These are phyloP conservation scores for Pseudogymnoascus sp. DNA, from an alignment of 2,329 filamentous ascomycete species.

Conservation along the genomic window DNA sequence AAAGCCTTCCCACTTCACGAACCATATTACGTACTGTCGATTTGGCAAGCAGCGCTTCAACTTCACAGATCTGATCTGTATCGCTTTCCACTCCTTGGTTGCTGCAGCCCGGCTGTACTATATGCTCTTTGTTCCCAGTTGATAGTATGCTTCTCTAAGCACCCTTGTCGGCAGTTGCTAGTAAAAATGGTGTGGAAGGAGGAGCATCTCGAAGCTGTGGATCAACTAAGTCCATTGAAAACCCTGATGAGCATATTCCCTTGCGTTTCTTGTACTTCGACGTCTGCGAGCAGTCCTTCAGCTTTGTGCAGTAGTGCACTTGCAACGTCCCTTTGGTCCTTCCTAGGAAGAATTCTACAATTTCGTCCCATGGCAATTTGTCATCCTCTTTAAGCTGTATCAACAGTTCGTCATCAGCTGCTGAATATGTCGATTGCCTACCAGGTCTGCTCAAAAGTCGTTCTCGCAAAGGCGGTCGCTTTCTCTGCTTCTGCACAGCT, in stretches of 20 bases:
- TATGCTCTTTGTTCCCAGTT: not conserved
- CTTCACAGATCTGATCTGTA: conserved; percentile 13
- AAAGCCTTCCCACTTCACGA: conserved; percentile 20
- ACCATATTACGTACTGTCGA: conserved; percentile 16
- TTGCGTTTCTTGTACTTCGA: conserved; percentile 13
- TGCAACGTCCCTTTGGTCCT: conserved; percentile 18
- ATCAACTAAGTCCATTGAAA: conserved; percentile 16
- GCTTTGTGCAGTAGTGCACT: conserved; percentile 18
- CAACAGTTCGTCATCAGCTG: conserved; percentile 15
- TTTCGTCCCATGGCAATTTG: conserved; percentile 17
- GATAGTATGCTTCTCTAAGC: not conserved
- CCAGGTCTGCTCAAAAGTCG: conserved; percentile 11
- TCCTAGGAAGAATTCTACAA: conserved; percentile 15
- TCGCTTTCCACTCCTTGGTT: not conserved
- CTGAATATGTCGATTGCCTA: conserved; percentile 13
- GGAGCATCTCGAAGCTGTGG: conserved; percentile 13
- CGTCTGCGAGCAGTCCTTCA: conserved; percentile 15
- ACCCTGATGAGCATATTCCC: not conserved
- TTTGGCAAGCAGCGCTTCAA: conserved; percentile 19
- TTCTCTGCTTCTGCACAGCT: no score
- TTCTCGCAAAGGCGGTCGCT: conserved; percentile 10
- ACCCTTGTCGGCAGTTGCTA: conserved; percentile 7
- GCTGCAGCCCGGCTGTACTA: not conserved
- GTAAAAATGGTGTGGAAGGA: conserved; percentile 12
- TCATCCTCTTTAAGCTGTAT: conserved; percentile 13